phyloP scores from a whole-genome alignment of 345 rosid genomes.

The Populus davidiana region DNA sequence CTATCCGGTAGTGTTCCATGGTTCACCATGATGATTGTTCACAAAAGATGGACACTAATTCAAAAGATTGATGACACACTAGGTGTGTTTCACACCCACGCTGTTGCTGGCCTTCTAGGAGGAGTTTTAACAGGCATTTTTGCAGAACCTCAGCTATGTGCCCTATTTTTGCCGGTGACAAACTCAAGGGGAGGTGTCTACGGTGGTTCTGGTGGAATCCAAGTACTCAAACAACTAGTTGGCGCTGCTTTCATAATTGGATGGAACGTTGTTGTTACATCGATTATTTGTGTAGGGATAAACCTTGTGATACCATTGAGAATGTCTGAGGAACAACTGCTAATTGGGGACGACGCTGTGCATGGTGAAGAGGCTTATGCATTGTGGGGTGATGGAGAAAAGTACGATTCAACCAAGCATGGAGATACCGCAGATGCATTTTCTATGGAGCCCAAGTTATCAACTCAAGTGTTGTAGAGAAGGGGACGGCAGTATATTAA shows the following conservation, averaged over 20 bases:
- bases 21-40: constrained; percentile 52
- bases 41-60: constrained; percentile 41
- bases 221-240: constrained; percentile 42
- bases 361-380: constrained; percentile 58
- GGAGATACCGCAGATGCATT: not conserved
- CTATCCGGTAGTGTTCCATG: constrained; percentile 50
- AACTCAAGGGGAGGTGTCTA: constrained; percentile 44
- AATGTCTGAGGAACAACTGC: constrained; percentile 42
- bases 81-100: constrained; percentile 49
- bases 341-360: constrained; percentile 50
- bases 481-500: not conserved
- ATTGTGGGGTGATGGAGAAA: constrained; percentile 50
- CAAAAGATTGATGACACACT: constrained; percentile 43
- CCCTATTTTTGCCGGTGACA: constrained; percentile 40
- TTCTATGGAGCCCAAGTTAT: not conserved
- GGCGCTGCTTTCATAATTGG: constrained; percentile 40
- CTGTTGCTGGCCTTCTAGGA: constrained; percentile 48
- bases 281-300: constrained; percentile 37
- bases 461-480: constrained; percentile 30
- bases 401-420: constrained; percentile 35
- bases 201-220: constrained; percentile 42
- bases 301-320: constrained; percentile 37
- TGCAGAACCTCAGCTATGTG: constrained; percentile 36
- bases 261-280: constrained; percentile 41
- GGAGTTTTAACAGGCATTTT: constrained; percentile 44